These are phyloP conservation scores for Handroanthus guayacan DNA, from an alignment of 257 asterid species.

Conservation along the genomic window DNA sequence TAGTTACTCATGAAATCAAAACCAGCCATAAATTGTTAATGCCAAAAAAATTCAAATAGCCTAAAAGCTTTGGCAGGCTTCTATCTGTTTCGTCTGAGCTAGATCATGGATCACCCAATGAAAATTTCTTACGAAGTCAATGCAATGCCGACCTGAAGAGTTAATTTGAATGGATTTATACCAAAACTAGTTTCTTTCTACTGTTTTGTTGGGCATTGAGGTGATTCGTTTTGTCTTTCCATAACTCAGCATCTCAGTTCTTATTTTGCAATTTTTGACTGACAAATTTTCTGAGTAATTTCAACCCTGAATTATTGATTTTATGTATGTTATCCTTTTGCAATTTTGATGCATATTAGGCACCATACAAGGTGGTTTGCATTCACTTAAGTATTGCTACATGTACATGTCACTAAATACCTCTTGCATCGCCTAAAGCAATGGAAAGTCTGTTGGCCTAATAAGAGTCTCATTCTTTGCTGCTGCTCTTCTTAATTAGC, in stretches of 20 bases:
- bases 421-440: conserved; percentile 71
- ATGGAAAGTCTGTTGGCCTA: conserved; percentile 71
- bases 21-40: neutral
- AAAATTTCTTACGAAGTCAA: too few species aligned
- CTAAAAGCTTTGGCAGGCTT: neutral
- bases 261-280: neutral
- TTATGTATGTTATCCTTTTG: too few species aligned
- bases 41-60: neutral
- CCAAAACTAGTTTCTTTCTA: neutral
- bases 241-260: neutral
- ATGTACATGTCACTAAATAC: conserved; percentile 42
- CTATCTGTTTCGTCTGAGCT: neutral
- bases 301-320: neutral
- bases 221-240: neutral
- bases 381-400: too few species aligned
- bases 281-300: neutral
- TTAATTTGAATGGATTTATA: too few species aligned
- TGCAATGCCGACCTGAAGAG: too few species aligned
- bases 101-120: too few species aligned
- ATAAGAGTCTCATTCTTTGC: conserved; percentile 60
- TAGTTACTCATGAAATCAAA: neutral
- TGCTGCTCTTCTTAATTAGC: conserved; percentile 55
- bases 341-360: too few species aligned
- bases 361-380: too few species aligned
- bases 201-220: neutral